phyloP scores from a whole-genome alignment of 768 basidiomycete genomes.

The Agrocybe praecox region DNA sequence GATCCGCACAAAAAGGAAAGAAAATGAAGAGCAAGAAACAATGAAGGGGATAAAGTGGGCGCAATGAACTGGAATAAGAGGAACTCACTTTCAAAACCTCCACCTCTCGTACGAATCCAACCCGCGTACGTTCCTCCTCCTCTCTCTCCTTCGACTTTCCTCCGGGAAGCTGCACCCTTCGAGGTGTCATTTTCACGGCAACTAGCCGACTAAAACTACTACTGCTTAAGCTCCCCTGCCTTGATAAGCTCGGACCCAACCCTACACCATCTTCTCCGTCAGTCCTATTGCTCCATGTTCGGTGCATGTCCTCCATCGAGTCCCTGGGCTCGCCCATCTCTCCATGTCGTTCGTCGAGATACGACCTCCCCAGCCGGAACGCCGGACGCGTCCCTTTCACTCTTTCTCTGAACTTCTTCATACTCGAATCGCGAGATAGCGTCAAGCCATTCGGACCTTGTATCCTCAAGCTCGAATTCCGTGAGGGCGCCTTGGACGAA shows the following conservation, averaged over 20 bases:
- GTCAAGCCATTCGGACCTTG: slow-evolving; percentile 4
- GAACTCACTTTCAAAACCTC: slow-evolving; percentile 74
- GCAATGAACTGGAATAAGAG: not conserved
- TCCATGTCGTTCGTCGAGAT: slow-evolving; percentile 31
- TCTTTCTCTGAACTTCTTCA: slow-evolving; percentile 29
- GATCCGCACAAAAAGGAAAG: not conserved
- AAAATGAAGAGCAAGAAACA: slow-evolving; percentile 4
- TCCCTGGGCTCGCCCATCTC: slow-evolving; percentile 26
- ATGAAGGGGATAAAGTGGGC: not conserved
- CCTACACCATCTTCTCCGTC: slow-evolving; percentile 6
- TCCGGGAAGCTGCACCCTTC: slow-evolving; percentile 18
- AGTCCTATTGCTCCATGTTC: not conserved
- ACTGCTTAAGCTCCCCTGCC: slow-evolving; percentile 13
- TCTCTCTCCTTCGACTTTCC: slow-evolving; percentile 22
- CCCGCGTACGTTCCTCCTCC: slow-evolving; percentile 71
- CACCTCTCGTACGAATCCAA: slow-evolving; percentile 81
- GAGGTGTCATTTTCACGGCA: slow-evolving; percentile 50
- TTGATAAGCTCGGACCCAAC: slow-evolving; percentile 10
- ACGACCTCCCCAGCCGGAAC: slow-evolving; percentile 17
- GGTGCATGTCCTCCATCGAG: not conserved
- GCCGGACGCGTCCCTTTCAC: slow-evolving; percentile 30
- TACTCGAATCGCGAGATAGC: slow-evolving; percentile 26
- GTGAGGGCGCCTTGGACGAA: not conserved
- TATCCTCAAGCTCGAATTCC: slow-evolving; percentile 3
- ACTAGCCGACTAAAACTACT: slow-evolving; percentile 33